A percentile compares a stretch with the other conserved stretches of the same genome.
phyloP scores from a whole-genome alignment of 2,329 filamentous ascomycete genomes.

The Trematosphaeria pertusa region DNA sequence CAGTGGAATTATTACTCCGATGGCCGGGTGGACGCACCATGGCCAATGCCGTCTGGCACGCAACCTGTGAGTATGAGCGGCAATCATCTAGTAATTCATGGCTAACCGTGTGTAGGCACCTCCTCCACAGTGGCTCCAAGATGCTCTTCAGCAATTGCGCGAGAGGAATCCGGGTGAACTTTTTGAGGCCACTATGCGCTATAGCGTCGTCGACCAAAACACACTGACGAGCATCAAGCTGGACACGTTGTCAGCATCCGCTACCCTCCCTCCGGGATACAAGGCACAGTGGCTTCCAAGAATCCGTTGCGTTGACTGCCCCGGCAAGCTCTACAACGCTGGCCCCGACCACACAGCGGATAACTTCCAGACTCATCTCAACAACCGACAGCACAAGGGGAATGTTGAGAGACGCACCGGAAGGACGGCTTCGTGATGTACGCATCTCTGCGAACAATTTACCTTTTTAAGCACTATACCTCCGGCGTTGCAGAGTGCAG shows the following conservation, averaged over 20 bases:
- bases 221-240: conserved; percentile 54
- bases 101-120: conserved; percentile 67
- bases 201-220: conserved; percentile 75
- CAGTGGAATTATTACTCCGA: conserved; percentile 47
- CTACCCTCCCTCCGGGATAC: conserved; percentile 66
- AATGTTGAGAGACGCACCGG: conserved; percentile 45
- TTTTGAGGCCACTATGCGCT: conserved; percentile 92
- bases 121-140: conserved; percentile 83
- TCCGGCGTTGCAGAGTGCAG: too few species aligned
- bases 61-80: conserved; percentile 64
- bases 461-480: too few species aligned
- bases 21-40: conserved; percentile 70
- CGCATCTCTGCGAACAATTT: too few species aligned
- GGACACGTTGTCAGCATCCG: conserved; percentile 53
- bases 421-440: conserved; percentile 11
- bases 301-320: conserved; percentile 91
- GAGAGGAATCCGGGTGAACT: conserved; percentile 76
- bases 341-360: conserved; percentile 83
- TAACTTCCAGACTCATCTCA: conserved; percentile 92
- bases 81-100: background rate
- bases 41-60: conserved; percentile 65
- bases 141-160: conserved; percentile 75
- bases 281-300: conserved; percentile 86
- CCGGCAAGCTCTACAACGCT: conserved; percentile 91
- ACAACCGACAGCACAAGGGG: conserved; percentile 73